Base-by-base conservation (phyloP, 2,329 filamentous ascomycete genomes). In the Hypoxylon sp. region DNA sequence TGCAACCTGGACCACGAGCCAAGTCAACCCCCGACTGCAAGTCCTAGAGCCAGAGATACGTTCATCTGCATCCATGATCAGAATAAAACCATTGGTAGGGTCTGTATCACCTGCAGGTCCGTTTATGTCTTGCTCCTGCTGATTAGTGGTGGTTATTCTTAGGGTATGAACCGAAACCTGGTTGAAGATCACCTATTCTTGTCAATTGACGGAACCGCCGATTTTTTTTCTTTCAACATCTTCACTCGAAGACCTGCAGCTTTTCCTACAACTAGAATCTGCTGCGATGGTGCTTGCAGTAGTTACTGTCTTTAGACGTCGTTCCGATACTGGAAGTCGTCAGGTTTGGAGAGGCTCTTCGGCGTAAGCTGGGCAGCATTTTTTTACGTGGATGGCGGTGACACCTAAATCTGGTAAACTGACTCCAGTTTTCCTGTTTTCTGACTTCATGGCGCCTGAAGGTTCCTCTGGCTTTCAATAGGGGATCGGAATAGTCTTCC, bases 71-170 rank as follows among this genome's bases (percentile, higher is more conserved):
- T n/a, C n/a, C n/a, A n/a, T n/a, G n/a, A n/a, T 45, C 43, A 63
- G 56, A 23, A 55, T 52, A 13, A 48, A 46, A 45, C 52, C 41
- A 56, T 49, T 60, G 52, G 41, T 28, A 63, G 51, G 53, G 58
- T 64, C 51, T 64, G 60, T 62, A 62, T 64, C n/a, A 69, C 58
- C 58, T 63, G 57, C 63, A 67, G 56, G 32, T 61, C 49, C 41
- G 53, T 60, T 53, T 38, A 64, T 68, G 62, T 64, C 57, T 60
- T 63, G 63, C 62, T 43, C 56, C 41, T 56, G 19, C 57, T 61
- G 57, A 67, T 50, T 46, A 63, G 41, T 60, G 60, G 68, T 62
- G 48, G 68, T 60, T 67, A 71, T 68, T 68, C 56, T 71, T 67
- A 71, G 68, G 64, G 14, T 51, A 57, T 46, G 55, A 60, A 58